Base-by-base conservation (phyloP, 192 early-diverging fungal species). In the Coemansia sp. region DNA sequence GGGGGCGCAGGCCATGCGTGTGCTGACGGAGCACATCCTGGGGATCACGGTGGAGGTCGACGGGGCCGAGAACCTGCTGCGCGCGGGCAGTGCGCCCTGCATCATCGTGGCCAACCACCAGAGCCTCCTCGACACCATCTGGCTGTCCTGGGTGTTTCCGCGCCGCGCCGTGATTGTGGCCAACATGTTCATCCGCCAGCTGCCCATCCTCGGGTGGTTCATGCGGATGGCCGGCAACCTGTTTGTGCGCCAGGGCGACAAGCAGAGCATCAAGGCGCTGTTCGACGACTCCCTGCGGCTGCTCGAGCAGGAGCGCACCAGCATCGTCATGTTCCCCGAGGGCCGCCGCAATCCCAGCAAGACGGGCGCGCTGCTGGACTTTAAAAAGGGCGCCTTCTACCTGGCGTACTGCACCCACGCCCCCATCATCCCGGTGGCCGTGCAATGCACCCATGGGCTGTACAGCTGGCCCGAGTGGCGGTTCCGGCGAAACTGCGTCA, bases 321-420 rank as follows among this genome's bases (percentile, higher is more conserved):
- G 83, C 47, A 81, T 95, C 25, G 88, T 84, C 56, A 88, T 97
- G 61, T 97, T 87, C 61, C 93, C 93, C 40, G 93, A 95, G 72
- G 95, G 93, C 41, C 94, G 86, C 14, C 87, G 93, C 41, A 86
- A 86, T 14, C 84, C 81, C 51, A 81, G 84, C 30, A 63, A 67
- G n/a, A 78, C 81, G 24, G 80, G 83, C 28, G 53, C 85, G 39
- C 47, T 98, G 42, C 70, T 95, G 34, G 90, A 89, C 6, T 95
- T 98, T 70, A 98, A 98, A 72, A 97, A 95, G 79, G 95, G 95
- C 9, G 95, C 91, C 7, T 98, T 98, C 72, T 90, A 95, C 39
- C 63, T 95, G 56, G 93, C 95, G 9, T 85, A 89, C 46, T 90
- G 90, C 66, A 83, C 87, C 1, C 74, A 77, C 15, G 82, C 90